Conservation (phyloP, 2,329 filamentous ascomycete genomes). For the Plenodomus biglobosus region DNA sequence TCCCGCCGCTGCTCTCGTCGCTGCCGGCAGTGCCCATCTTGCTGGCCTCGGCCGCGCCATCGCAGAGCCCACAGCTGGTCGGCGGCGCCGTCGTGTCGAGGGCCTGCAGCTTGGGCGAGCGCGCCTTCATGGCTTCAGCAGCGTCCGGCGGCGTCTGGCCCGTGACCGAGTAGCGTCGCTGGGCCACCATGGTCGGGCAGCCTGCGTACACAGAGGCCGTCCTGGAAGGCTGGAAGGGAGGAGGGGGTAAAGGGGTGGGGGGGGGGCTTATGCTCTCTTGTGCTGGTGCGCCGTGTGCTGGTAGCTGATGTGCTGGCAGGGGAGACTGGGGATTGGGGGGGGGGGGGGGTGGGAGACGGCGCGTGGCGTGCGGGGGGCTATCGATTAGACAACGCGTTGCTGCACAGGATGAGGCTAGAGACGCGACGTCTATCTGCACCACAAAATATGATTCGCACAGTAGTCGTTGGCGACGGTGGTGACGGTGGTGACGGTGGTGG, state of each 20-base stretch:
- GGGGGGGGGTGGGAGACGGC: too few relatives aligned
- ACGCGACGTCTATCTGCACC: too few relatives aligned
- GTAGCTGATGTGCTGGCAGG: not conserved
- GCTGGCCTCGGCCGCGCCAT: constrained; percentile 1
- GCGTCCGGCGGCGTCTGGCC: constrained; percentile 42
- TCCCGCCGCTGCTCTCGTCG: constrained; percentile 20
- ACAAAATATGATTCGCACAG: too few relatives aligned
- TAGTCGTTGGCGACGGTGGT: too few relatives aligned
- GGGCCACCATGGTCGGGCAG: constrained; percentile 26
- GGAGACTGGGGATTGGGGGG: too few relatives aligned
- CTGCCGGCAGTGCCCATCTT: constrained; percentile 12
- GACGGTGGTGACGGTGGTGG: not conserved
- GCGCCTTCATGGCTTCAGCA: constrained; percentile 35
- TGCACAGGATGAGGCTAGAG: too few relatives aligned
- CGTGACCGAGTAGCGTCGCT: constrained; percentile 43
- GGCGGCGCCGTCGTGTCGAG: constrained; percentile 40
- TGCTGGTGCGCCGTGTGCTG: not conserved
- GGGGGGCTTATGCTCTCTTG: too few relatives aligned
- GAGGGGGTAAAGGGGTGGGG: not conserved
- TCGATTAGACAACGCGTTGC: not conserved
- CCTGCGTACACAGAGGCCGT: not conserved
- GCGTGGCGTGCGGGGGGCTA: not conserved
- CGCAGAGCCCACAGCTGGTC: constrained; percentile 35
- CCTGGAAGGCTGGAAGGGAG: not conserved
- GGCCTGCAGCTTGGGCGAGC: constrained; percentile 40